These are phyloP conservation scores for Nidularia sp. DNA, from an alignment of 768 basidiomycete genomes.

Conservation along the genomic window DNA sequence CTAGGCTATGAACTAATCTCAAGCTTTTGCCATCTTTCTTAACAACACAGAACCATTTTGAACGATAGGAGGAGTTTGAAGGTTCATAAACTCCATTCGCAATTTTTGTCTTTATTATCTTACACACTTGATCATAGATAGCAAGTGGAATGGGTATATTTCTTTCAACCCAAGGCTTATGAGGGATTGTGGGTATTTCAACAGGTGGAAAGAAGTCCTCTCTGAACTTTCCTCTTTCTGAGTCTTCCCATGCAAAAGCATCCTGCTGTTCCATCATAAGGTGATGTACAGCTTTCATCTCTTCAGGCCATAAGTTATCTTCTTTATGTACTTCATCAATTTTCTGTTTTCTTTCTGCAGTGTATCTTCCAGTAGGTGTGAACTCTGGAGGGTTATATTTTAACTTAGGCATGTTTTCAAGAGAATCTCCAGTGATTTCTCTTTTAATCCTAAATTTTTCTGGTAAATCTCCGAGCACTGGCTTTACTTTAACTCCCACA, in stretches of 20 bases:
- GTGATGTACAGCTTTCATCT: conserved; percentile 24
- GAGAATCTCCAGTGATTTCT: conserved; percentile 19
- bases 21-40: conserved; percentile 33
- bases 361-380: conserved; percentile 17
- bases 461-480: conserved; percentile 15
- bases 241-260: conserved; percentile 34
- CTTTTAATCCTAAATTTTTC: conserved; percentile 17
- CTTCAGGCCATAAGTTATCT: conserved; percentile 16
- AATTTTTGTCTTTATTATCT: conserved; percentile 28
- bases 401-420: conserved; percentile 15
- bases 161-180: conserved; percentile 21
- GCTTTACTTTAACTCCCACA: conserved; percentile 19
- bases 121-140: conserved; percentile 24
- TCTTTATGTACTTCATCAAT: conserved; percentile 13
- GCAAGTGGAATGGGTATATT: conserved; percentile 27
- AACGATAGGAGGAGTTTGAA: conserved; percentile 30
- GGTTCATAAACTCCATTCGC: conserved; percentile 34
- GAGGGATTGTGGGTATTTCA: conserved; percentile 25
- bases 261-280: conserved; percentile 22
- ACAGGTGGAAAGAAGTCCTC: conserved; percentile 27
- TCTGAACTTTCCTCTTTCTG: conserved; percentile 25
- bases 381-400: conserved; percentile 11
- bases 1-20: conserved; percentile 27
- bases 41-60: conserved; percentile 33
- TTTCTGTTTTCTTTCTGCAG: conserved; percentile 12